Evolutionary conservation across 257 asterid genomes (phyloP), one percentile per base, ranked within the genome.

Genomic region (Capsicum rhomboideum): DNA sequence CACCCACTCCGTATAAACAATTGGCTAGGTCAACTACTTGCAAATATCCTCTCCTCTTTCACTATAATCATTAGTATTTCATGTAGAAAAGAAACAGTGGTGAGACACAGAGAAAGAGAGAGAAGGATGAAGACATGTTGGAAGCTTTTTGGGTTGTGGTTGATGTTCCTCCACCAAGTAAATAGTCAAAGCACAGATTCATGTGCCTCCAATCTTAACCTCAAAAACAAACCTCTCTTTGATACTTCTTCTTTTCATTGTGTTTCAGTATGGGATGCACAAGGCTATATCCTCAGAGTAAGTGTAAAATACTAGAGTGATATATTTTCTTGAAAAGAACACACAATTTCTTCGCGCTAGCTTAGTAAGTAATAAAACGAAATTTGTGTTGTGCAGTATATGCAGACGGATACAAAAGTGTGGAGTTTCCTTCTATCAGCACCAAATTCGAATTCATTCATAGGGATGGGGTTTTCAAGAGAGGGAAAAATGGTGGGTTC

Each of bases 271-370:
- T 96, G 99, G 99, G 8, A n/a, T 58, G 50, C 93, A 13, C 90
- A 96, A 55, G 77, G 88, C 83, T 94, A 87, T 93, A 86, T 91
- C 82, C 98, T 96, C 87, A 84, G 99, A 84, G 99, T 96, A 93
- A 92, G 92, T n/a, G n/a, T n/a, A n/a, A n/a, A n/a, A n/a, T n/a
- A n/a, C n/a, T n/a, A n/a, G n/a, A n/a, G n/a, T n/a, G n/a, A n/a
- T n/a, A n/a, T n/a, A n/a, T n/a, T n/a, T n/a, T n/a, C n/a, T n/a
- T n/a, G n/a, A n/a, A n/a, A n/a, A n/a, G n/a, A n/a, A n/a, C n/a
- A n/a, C 40, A 34, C 4, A 34, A 34, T 34, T 34, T 34, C 40
- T 34, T 34, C 40, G 4, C 40, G 4, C 4, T 34, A 34, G 40
- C 40, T 34, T 34, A 34, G 40, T 34, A 34, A 34, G 4, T 34